Conservation (phyloP, 305 asterid species). For the Fraxinus velutina region DNA sequence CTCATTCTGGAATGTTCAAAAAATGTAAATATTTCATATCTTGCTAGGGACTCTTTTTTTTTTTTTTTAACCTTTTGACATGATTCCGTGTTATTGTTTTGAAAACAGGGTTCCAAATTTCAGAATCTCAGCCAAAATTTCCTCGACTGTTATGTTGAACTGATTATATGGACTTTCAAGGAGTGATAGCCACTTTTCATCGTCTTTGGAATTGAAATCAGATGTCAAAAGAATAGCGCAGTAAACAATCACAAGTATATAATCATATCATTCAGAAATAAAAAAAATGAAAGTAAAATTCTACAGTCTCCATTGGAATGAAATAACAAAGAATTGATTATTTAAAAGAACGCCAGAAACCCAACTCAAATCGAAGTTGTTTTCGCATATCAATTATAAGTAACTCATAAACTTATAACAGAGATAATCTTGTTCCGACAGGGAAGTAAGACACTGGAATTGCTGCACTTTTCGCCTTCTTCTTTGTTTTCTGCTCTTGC, state of each 20-base stretch:
- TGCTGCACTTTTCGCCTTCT: constrained; percentile 17
- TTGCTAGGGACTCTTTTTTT: too few relatives aligned
- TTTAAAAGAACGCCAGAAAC: background rate
- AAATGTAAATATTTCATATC: too few relatives aligned
- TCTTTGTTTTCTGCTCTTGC: background rate
- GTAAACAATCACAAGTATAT: background rate
- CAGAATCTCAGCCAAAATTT: background rate
- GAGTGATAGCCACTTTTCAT: background rate
- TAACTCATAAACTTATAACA: background rate
- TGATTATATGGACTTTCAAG: background rate
- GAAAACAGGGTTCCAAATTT: background rate
- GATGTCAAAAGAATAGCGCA: background rate
- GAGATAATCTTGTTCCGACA: constrained; percentile 17
- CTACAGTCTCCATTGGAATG: background rate
- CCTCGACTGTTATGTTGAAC: background rate
- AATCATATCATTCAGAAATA: background rate
- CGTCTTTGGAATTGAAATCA: background rate
- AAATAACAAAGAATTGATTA: background rate
- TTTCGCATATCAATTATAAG: background rate
- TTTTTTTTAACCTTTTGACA: background rate
- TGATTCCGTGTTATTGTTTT: background rate
- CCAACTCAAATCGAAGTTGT: background rate
- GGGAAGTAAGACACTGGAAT: constrained; percentile 26
- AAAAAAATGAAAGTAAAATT: background rate
- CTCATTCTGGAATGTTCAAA: background rate